Evolutionary conservation across 768 basidiomycete species (phyloP).

Genomic region (Hypholoma sublateritium): DNA sequence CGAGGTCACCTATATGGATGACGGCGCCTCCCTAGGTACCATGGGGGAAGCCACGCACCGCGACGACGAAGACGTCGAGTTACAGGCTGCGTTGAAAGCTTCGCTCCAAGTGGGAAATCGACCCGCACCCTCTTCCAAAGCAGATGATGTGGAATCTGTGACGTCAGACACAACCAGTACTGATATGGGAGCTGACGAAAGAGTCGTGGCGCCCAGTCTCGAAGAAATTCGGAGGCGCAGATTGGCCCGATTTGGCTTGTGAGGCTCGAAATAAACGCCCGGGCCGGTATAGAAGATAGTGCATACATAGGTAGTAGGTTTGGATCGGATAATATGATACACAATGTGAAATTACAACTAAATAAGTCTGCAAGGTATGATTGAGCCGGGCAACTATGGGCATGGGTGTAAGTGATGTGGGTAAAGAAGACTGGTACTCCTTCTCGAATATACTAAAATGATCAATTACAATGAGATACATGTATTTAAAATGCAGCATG

Average conservation of each 20-base stretch:
- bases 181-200: slow-evolving; percentile 11
- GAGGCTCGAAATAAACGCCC: background rate
- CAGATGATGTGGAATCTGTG: slow-evolving; percentile 30
- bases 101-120: slow-evolving; percentile 59
- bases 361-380: too few species aligned
- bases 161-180: slow-evolving; percentile 33
- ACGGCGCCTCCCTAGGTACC: background rate
- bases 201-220: slow-evolving; percentile 41
- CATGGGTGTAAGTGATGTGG: too few species aligned
- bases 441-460: too few species aligned
- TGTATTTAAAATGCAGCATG: too few species aligned
- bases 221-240: slow-evolving; percentile 70
- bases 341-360: too few species aligned
- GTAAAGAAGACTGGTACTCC: too few species aligned
- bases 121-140: slow-evolving; percentile 37
- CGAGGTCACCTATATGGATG: background rate
- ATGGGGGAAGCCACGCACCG: slow-evolving; percentile 32
- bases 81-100: slow-evolving; percentile 86
- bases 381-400: too few species aligned
- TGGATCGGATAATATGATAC: too few species aligned
- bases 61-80: slow-evolving; percentile 85
- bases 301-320: too few species aligned
- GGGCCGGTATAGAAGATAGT: background rate
- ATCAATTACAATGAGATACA: too few species aligned
- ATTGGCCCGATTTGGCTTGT: slow-evolving; percentile 60